Conservation (phyloP, 2,329 filamentous ascomycete genomes). For the Fusarium chlamydosporum region DNA sequence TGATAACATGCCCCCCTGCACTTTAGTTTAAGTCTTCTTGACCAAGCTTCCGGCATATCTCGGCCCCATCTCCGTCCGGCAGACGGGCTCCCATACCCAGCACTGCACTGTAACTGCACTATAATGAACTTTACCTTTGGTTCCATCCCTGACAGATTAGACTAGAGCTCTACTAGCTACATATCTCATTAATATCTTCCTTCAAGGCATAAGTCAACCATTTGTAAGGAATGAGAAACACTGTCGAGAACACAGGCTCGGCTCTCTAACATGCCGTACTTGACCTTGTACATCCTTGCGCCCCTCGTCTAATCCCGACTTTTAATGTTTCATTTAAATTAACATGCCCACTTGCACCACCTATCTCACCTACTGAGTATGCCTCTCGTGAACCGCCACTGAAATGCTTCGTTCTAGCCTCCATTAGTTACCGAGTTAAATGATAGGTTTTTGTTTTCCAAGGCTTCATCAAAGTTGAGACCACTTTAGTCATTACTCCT, state of each 20-base stretch:
- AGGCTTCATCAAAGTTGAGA: constrained; percentile 1
- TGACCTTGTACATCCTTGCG: constrained; percentile 23
- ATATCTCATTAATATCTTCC: constrained; percentile 10
- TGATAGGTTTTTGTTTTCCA: constrained; percentile 1
- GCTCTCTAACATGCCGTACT: constrained; percentile 11
- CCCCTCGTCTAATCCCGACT: constrained; percentile 14
- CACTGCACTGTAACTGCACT: not conserved
- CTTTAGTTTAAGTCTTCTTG: constrained; percentile 8
- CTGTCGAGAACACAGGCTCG: constrained; percentile 15
- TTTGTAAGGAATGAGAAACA: constrained; percentile 31
- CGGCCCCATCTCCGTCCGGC: constrained; percentile 18
- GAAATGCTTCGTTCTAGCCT: not conserved
- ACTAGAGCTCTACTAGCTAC: not conserved
- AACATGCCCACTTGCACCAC: constrained; percentile 32
- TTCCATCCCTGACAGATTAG: constrained; percentile 7
- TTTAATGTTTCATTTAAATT: constrained; percentile 39
- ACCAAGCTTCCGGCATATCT: constrained; percentile 25
- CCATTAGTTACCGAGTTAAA: constrained; percentile 1
- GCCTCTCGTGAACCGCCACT: constrained; percentile 7
- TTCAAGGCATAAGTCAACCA: constrained; percentile 9
- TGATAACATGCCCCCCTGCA: constrained; percentile 7
- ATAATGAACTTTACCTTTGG: not conserved
- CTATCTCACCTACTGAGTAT: constrained; percentile 17
- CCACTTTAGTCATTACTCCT: constrained; percentile 9
- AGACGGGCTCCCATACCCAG: constrained; percentile 3